A percentile compares a stretch with the other conserved stretches of the same genome.
These are phyloP conservation scores for Picea engelmannii DNA, from an alignment of 83 land plant genomes.

Conservation along the genomic window DNA sequence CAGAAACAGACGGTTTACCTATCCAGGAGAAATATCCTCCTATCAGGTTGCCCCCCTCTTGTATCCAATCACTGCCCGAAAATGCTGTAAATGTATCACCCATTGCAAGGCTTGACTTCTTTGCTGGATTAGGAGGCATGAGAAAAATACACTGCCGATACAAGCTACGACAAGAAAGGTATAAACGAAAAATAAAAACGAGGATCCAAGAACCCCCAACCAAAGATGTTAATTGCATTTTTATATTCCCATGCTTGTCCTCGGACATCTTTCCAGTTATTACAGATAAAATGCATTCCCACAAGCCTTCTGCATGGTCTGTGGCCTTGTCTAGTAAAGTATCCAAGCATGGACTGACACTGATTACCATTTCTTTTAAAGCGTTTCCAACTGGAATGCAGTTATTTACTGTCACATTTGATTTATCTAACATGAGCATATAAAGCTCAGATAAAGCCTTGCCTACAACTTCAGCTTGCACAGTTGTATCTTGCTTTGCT, in stretches of 20 bases:
- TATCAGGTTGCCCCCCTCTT: slow-evolving; percentile 20
- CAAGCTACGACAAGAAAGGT: slow-evolving; percentile 53
- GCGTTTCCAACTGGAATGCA: too few relatives aligned
- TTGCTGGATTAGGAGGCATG: slow-evolving; percentile 47
- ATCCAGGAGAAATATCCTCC: slow-evolving; percentile 66
- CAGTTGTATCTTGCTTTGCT: too few relatives aligned
- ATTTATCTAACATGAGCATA: too few relatives aligned
- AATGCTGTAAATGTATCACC: slow-evolving; percentile 33
- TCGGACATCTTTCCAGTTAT: too few relatives aligned
- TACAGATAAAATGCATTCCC: too few relatives aligned
- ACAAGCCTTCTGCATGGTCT: too few relatives aligned
- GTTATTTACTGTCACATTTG: too few relatives aligned
- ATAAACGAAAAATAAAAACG: slow-evolving; percentile 51
- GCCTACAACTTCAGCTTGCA: too few relatives aligned
- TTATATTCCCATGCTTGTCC: background rate
- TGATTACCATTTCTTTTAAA: too few relatives aligned
- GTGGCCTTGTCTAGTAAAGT: too few relatives aligned
- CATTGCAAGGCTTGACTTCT: slow-evolving; percentile 37
- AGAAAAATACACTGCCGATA: slow-evolving; percentile 46
- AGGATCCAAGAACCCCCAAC: slow-evolving; percentile 28
- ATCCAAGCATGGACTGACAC: too few relatives aligned
- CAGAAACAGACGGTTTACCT: slow-evolving; percentile 40
- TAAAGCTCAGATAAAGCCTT: too few relatives aligned
- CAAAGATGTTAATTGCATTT: background rate
- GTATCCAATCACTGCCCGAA: slow-evolving; percentile 46